phyloP scores from a whole-genome alignment of 805 yeast genomes.

The Teunomyces tritomae region DNA sequence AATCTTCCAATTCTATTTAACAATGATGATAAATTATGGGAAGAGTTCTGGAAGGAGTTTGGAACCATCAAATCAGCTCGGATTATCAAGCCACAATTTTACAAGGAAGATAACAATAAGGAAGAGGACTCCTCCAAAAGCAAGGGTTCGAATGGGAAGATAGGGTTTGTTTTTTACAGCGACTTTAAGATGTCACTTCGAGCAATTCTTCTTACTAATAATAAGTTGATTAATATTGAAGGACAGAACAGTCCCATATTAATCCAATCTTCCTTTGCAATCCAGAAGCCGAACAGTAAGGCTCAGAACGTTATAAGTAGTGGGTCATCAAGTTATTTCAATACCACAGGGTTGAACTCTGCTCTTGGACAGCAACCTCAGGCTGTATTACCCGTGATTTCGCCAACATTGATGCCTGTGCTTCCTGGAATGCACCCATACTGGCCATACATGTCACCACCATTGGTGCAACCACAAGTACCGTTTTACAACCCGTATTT shows the following conservation, averaged over 20 bases:
- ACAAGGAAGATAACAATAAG: constrained; percentile 16
- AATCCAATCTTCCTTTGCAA: constrained; percentile 41
- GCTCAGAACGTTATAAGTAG: not conserved
- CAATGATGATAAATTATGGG: constrained; percentile 50
- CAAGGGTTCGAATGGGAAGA: constrained; percentile 8
- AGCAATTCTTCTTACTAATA: constrained; percentile 58
- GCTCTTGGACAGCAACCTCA: not conserved
- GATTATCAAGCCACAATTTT: constrained; percentile 42
- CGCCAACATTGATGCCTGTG: not conserved
- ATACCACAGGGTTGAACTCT: not conserved
- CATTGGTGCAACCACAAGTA: constrained; percentile 1
- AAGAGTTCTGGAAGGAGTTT: constrained; percentile 37
- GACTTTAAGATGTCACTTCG: constrained; percentile 55
- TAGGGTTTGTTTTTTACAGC: constrained; percentile 66
- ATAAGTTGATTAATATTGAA: constrained; percentile 15
- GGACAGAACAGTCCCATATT: constrained; percentile 17
- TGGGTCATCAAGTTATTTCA: not conserved
- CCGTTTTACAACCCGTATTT: constrained; percentile 12
- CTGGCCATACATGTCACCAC: not conserved
- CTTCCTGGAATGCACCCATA: not conserved
- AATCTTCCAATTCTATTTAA: constrained; percentile 54
- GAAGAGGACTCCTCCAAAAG: constrained; percentile 4
- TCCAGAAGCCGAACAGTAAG: constrained; percentile 25
- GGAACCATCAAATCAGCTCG: constrained; percentile 40
- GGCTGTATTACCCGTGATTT: not conserved